Evolutionary conservation across 2,329 filamentous ascomycete genomes (phyloP), one percentile per base, ranked within the genome.

Genomic region (Fusarium cicatricum): DNA sequence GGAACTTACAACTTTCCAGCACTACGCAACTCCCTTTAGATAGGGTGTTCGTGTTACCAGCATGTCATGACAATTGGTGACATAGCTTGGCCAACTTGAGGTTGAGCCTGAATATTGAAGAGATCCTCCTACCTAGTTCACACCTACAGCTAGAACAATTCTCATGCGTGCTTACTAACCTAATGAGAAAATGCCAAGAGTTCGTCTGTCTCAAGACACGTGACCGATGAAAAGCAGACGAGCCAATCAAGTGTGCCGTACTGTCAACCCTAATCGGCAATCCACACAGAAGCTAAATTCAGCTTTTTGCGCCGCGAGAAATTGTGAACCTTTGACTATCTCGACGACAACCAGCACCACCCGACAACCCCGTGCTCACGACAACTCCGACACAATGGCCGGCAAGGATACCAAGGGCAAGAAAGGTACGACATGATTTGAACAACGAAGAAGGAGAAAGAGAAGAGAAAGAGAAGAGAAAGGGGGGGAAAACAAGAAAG

Each of bases 361-460:
- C 50, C 62, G 57, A 64, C 51, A 58, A 58, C 36, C 55, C 61
- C 54, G 68, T 69, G 62, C 64, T 51, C 59, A 59, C 57, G 60
- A 68, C 55, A 69, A 68, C 33, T 45, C 47, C 48, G 64, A 70
- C 65, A 70, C 58, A 70, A 73, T 73, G 71, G 72, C 72, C 62
- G 66, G 62, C 54, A 72, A 72, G 67, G 71, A 72, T 54, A 60
- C 73, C 60, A 78, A 78, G 70, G 68, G 76, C 63, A 77, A 78
- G 74, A 81, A 82, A 80, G 78, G 78, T 81, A 81, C 72, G 75
- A 71, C 67, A 72, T 75, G 68, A 76, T 54, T 48, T 58, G 49
- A 52, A 51, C 32, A 49, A 40, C 19, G 31, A 57, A 38, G 48
- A 57, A 41, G 45, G 54, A 26, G 23, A 26, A 26, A 26, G 23